Base-by-base conservation (phyloP, 768 basidiomycete genomes). In the Termitomyces sp. region DNA sequence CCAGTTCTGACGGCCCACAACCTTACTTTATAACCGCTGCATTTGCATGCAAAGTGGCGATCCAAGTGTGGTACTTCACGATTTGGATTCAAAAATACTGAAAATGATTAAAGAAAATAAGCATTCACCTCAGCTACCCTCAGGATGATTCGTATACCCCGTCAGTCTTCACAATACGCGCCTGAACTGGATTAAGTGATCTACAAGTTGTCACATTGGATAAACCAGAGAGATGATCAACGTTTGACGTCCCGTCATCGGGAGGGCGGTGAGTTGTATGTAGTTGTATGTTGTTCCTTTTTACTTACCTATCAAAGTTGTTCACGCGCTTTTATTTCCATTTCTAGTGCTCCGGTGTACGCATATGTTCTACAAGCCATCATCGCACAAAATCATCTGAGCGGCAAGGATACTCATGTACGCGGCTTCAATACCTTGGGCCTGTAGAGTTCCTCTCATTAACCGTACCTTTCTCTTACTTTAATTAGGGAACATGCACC, bases 331-430 rank as follows among this genome's bases (percentile, higher is more conserved):
- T 60, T 19, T 38, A 1, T 52, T 60, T 19, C 30, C 2, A 21
- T 55, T 15, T 26, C 40, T 64, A 96, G 94, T 56, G 91, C 88
- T 67, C 89, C 94, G 0, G 82, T 98, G 12, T 84, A 89, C 61
- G 91, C 92, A 2, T 94, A 96, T 65, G 83, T 98, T 10, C 71
- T 99, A 3, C 94, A 98, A 68, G 78, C 98, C 43, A 87, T 95
- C 57, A 82, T 99, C 49, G 78, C 94, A 14, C 85, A 89, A 21
- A 99, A 98, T 67, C 94, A 98, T 67, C 89, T 97, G 87, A 98
- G 95, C 64, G 97, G 97, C 6, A 98, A 98, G 68, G 97, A 99
- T 71, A 98, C 97, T 9, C 97, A 99, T 73, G 91, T 99, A 17
- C 84, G 97, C 12, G 95, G 96, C 3, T 71, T 98, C 41, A 84